Conservation (phyloP, 306 rosid species). For the Prosopis cineraria region DNA sequence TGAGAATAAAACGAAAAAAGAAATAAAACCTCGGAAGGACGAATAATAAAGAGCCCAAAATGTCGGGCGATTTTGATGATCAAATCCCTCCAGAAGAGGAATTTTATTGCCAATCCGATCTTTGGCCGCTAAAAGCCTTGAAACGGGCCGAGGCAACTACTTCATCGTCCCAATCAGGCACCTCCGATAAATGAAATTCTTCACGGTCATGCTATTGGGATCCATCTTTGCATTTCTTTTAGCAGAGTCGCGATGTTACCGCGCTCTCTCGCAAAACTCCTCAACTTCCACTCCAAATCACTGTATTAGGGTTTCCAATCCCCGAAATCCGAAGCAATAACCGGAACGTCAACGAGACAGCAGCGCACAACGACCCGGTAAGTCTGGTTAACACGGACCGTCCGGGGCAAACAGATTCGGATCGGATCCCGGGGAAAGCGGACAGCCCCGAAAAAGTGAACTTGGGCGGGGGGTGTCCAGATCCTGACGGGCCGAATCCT, state of each 20-base stretch:
- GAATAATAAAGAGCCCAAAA: constrained; percentile 52
- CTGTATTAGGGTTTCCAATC: background rate
- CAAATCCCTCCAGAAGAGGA: constrained; percentile 72
- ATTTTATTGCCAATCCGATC: constrained; percentile 73
- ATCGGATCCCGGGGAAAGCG: background rate
- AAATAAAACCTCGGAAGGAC: constrained; percentile 52
- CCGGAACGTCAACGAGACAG: background rate
- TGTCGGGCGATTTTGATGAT: constrained; percentile 62
- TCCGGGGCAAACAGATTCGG: background rate
- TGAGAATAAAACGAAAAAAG: background rate
- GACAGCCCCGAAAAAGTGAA: background rate
- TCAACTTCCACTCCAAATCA: background rate
- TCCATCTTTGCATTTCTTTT: constrained; percentile 40
- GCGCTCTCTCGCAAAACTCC: background rate
- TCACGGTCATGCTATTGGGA: constrained; percentile 35
- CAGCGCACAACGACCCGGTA: background rate
- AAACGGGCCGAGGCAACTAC: constrained; percentile 61
- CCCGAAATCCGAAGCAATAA: background rate
- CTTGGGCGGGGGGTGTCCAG: too few relatives aligned
- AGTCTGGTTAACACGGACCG: background rate
- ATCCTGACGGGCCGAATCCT: too few relatives aligned
- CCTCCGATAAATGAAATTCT: constrained; percentile 61
- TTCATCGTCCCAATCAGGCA: constrained; percentile 78
- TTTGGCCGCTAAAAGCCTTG: constrained; percentile 91
- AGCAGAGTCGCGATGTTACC: background rate